Conservation (phyloP, 768 basidiomycete genomes). For the Phlebiopsis flavidoalba region DNA sequence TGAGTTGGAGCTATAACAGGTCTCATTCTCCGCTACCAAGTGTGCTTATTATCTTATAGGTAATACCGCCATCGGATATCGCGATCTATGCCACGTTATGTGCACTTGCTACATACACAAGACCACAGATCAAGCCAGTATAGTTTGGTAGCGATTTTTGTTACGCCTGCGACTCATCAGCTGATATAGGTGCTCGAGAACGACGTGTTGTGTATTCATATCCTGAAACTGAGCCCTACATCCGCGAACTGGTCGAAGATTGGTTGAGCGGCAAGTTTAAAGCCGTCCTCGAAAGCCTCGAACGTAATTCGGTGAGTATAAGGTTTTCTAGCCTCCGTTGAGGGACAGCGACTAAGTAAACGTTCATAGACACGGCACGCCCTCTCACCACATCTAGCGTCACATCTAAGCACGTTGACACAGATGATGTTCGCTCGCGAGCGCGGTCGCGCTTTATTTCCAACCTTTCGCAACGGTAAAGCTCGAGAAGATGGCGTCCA, state of each 20-base stretch:
- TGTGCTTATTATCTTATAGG: slow-evolving; percentile 32
- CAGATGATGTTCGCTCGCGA: slow-evolving; percentile 67
- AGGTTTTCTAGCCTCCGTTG: slow-evolving; percentile 11
- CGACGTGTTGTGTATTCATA: slow-evolving; percentile 59
- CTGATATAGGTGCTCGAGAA: slow-evolving; percentile 50
- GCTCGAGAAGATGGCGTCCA: slow-evolving; percentile 75
- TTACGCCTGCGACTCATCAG: background rate
- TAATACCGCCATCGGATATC: slow-evolving; percentile 78
- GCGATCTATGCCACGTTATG: slow-evolving; percentile 84
- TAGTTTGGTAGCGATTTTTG: background rate
- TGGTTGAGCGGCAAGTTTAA: slow-evolving; percentile 89
- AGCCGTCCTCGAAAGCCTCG: slow-evolving; percentile 68
- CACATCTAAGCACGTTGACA: slow-evolving; percentile 62
- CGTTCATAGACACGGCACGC: slow-evolving; percentile 63
- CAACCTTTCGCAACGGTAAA: slow-evolving; percentile 84
- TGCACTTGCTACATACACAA: slow-evolving; percentile 70
- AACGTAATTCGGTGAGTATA: slow-evolving; percentile 56
- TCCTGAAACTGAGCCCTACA: slow-evolving; percentile 82
- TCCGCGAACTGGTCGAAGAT: slow-evolving; percentile 80
- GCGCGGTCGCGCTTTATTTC: slow-evolving; percentile 85
- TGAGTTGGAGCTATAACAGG: slow-evolving; percentile 12
- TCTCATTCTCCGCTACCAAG: background rate
- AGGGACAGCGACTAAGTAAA: background rate
- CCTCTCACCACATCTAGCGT: slow-evolving; percentile 70
- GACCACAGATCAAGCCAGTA: slow-evolving; percentile 60